Evolutionary conservation across 495 filamentous ascomycete species (phyloP).

Genomic region (Penicillium soppii): DNA sequence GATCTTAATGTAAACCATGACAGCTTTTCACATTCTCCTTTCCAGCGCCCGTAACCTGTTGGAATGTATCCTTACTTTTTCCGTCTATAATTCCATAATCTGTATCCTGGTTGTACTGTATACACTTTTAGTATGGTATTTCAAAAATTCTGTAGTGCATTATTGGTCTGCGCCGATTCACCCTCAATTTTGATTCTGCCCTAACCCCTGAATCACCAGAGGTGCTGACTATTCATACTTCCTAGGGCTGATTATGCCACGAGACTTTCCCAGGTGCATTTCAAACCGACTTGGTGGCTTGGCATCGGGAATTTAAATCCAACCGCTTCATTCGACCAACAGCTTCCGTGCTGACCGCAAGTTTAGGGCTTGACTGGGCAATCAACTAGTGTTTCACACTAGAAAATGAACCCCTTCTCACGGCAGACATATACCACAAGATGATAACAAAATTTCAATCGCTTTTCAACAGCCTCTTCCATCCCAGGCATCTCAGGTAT

Average conservation of each 20-base stretch:
- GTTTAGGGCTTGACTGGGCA: background rate
- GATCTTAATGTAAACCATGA: slow-evolving; percentile 51
- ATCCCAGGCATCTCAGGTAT: too few relatives aligned
- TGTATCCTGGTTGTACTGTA: slow-evolving; percentile 1
- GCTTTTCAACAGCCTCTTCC: too few relatives aligned
- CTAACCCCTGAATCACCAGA: background rate
- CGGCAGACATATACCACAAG: too few relatives aligned
- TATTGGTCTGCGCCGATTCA: too few relatives aligned
- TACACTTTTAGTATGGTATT: background rate
- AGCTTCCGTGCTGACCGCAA: background rate
- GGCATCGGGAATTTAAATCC: background rate
- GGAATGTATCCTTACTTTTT: slow-evolving; percentile 24
- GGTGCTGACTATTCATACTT: too few relatives aligned
- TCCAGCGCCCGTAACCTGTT: slow-evolving; percentile 32
- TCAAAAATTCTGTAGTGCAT: too few relatives aligned
- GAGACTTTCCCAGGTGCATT: background rate
- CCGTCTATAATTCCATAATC: slow-evolving; percentile 18
- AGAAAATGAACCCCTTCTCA: background rate
- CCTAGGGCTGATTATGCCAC: slow-evolving; percentile 4
- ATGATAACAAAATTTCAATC: background rate
- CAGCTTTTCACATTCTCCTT: slow-evolving; percentile 32
- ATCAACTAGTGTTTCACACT: background rate
- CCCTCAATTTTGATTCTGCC: background rate
- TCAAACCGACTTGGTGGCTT: background rate
- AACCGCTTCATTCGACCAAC: background rate